A percentile compares a stretch with the other conserved stretches of the same genome.
These are phyloP conservation scores for Cordyceps cicadae DNA, from an alignment of 2,329 filamentous ascomycete species.

Conservation along the genomic window DNA sequence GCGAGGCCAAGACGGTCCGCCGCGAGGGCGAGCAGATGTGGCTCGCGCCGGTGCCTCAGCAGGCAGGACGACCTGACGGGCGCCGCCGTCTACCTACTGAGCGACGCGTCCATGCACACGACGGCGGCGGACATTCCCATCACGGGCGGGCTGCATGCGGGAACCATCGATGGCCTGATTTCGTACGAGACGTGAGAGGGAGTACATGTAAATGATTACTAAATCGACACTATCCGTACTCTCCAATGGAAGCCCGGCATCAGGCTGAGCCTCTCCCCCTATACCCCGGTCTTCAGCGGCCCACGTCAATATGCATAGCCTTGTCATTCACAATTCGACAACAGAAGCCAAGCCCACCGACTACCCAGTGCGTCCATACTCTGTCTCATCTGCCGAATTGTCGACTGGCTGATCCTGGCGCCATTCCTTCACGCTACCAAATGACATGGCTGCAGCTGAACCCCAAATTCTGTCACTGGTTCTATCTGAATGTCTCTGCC, in stretches of 20 bases:
- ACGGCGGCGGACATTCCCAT: constrained; percentile 36
- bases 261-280: too few species aligned
- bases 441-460: not conserved
- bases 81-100: constrained; percentile 34
- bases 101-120: constrained; percentile 34
- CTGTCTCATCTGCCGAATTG: not conserved
- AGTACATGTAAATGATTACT: not conserved
- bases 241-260: too few species aligned
- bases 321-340: too few species aligned
- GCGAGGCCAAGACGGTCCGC: constrained; percentile 22
- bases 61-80: constrained; percentile 34
- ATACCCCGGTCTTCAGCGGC: too few species aligned
- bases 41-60: constrained; percentile 29
- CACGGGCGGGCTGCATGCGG: constrained; percentile 34
- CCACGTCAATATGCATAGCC: too few species aligned
- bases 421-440: not conserved
- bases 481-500: not conserved
- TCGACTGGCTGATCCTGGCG: not conserved
- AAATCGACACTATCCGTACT: too few species aligned
- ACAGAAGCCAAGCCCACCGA: too few species aligned
- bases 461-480: not conserved
- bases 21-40: constrained; percentile 29
- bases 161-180: constrained; percentile 29
- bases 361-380: not conserved
- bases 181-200: constrained; percentile 21